Evolutionary conservation across 441 rosid species (phyloP).

Genomic region (Breynia disticha): DNA sequence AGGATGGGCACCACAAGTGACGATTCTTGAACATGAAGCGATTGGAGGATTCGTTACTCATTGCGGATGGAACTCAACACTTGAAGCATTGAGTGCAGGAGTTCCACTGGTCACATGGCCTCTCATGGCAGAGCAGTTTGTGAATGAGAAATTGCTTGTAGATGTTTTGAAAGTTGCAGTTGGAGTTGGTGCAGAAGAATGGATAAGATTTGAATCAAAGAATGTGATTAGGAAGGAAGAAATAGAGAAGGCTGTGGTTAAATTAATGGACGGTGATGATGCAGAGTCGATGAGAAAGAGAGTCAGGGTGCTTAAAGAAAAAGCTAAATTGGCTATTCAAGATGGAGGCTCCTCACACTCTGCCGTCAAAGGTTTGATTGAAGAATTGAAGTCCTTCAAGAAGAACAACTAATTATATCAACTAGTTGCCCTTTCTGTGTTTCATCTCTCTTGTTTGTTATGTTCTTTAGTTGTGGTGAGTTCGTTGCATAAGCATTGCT

Average conservation of each 20-base stretch:
- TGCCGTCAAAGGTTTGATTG: conserved; percentile 12
- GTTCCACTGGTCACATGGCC: conserved; percentile 28
- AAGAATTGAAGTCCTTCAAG: conserved; percentile 13
- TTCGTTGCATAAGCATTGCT: no score
- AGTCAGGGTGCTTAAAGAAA: conserved; percentile 12
- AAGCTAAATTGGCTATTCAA: conserved; percentile 21
- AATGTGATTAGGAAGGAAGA: conserved; percentile 13
- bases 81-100: conserved; percentile 16
- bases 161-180: conserved; percentile 20
- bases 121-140: conserved; percentile 23
- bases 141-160: conserved; percentile 23
- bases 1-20: conserved; percentile 29
- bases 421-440: no score
- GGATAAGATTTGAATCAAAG: conserved; percentile 1
- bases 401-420: no score
- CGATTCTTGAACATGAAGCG: conserved; percentile 22
- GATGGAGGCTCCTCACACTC: conserved; percentile 30
- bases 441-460: no score
- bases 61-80: conserved; percentile 30
- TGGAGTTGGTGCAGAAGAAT: conserved; percentile 16
- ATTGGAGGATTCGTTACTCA: conserved; percentile 27
- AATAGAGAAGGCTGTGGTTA: conserved; percentile 16
- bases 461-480: no score
- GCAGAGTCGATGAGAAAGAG: conserved; percentile 19
- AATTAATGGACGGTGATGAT: conserved; percentile 27